Base-by-base conservation (phyloP, 2,329 filamentous ascomycete genomes). In the Colletotrichum coccodes region DNA sequence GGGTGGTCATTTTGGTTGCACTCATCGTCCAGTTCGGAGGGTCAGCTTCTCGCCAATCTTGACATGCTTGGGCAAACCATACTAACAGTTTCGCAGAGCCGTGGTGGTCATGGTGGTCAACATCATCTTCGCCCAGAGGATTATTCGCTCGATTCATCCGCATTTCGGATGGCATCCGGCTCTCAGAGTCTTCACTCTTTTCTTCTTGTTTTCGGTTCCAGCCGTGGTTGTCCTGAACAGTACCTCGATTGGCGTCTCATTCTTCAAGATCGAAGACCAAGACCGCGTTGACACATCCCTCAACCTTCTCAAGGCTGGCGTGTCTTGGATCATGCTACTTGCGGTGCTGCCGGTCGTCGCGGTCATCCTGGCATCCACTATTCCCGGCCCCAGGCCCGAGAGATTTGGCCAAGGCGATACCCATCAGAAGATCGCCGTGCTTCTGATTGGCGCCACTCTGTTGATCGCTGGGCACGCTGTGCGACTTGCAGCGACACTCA, bases 101-200 rank as follows among this genome's bases (percentile, higher is more conserved):
- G 75, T 80, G 18, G 70, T 80, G 7, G 49, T 80, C 14, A 81
- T 81, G 60, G 69, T 78, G 47, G 71, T 80, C 70, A 81, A 82
- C 70, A 74, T 82, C 21, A 74, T 82, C 67, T 79, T 82, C 62
- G 76, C 77, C 0, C 80, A 81, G 70, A 78, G 81, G 58, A 75
- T 82, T 14, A 70, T 82, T 3, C 79, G 81, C 56, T 78, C 80
- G 2, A 76, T 77, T 56, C 80, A 79, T 47, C 80, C 80, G 12
- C 14, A 36, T 8, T 54, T 82, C 26, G 81, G 80, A 58, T 82
- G 80, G 80, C 73, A 77, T n/a, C 72, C 32, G 0, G 68, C 57
- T 3, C 72, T 79, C 32, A 72, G 76, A 47, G 63, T 74, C 56
- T 44, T 64, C 44, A 69, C 69, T 1, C 61, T 72, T 1, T 72